A percentile compares a stretch with the other conserved stretches of the same genome.
Conservation (phyloP, 257 asterid species). For the Solanum pinnatisectum region DNA sequence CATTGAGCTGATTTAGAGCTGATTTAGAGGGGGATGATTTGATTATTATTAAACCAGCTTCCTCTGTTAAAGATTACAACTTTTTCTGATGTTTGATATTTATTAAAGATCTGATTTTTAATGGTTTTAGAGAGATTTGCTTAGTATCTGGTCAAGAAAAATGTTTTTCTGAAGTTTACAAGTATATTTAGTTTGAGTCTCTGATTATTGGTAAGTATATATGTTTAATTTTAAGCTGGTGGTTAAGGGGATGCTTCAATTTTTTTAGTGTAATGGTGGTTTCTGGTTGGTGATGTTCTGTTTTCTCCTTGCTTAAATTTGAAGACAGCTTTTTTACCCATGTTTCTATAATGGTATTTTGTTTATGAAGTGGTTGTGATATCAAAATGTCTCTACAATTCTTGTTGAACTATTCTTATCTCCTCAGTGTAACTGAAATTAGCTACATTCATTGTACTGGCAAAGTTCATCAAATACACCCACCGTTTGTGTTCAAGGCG, state of each 20-base stretch:
- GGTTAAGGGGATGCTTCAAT: not conserved
- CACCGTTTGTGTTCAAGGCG: not conserved
- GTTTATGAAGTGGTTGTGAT: conserved; percentile 7
- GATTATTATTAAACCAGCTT: not conserved
- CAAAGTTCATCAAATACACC: not conserved
- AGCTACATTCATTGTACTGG: not conserved
- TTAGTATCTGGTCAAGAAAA: not conserved
- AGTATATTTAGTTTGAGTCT: not conserved
- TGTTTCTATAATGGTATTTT: not conserved
- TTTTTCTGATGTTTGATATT: not conserved
- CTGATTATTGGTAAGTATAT: not conserved
- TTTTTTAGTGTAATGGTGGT: conserved; percentile 4
- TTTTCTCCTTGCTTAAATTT: conserved; percentile 16
- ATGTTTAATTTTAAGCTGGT: not conserved
- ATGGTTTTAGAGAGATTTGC: not conserved
- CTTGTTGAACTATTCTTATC: not conserved
- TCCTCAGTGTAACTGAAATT: not conserved
- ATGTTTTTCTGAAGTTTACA: not conserved
- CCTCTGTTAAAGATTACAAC: not conserved
- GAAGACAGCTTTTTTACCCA: conserved; percentile 13
- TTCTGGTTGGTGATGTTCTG: conserved; percentile 21
- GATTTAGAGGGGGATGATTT: not conserved
- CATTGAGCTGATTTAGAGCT: not conserved
- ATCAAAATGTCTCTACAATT: not conserved
- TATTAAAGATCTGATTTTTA: not conserved